Conservation (phyloP, 1,284 basidiomycete species). For the Cryptococcus jaspeensis region DNA sequence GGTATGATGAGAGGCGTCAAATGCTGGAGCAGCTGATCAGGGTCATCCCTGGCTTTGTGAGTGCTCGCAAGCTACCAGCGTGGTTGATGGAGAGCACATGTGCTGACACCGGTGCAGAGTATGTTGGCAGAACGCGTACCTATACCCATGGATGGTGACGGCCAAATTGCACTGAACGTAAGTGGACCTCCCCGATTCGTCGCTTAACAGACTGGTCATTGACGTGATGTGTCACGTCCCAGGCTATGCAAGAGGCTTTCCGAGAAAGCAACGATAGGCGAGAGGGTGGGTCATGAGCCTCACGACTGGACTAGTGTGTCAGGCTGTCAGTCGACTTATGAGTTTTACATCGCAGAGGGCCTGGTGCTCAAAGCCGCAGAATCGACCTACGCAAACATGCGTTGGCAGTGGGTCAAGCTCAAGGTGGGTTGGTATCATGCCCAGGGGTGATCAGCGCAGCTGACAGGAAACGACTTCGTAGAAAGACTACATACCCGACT, state of each 20-base stretch:
- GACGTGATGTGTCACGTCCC: background rate
- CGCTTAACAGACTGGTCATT: background rate
- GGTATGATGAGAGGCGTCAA: slow-evolving; percentile 62
- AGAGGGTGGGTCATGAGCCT: slow-evolving; percentile 36
- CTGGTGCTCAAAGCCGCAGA: slow-evolving; percentile 73
- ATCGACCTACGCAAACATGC: slow-evolving; percentile 64
- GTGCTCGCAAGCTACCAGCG: slow-evolving; percentile 2
- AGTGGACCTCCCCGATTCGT: background rate
- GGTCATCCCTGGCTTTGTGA: slow-evolving; percentile 58
- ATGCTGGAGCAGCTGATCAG: slow-evolving; percentile 62
- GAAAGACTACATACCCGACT: slow-evolving; percentile 76
- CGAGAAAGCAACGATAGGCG: slow-evolving; percentile 56
- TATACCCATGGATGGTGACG: slow-evolving; percentile 48
- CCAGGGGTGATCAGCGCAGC: background rate
- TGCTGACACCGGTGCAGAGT: slow-evolving; percentile 26
- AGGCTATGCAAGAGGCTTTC: slow-evolving; percentile 57
- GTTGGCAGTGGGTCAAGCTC: slow-evolving; percentile 74
- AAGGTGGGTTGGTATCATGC: slow-evolving; percentile 33
- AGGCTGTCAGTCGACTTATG: slow-evolving; percentile 1
- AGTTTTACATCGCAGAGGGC: slow-evolving; percentile 56
- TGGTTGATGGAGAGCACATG: too few species aligned
- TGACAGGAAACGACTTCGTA: slow-evolving; percentile 51
- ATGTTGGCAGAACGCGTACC: slow-evolving; percentile 61
- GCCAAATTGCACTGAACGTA: slow-evolving; percentile 17
- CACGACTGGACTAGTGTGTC: background rate